phyloP scores from a whole-genome alignment of 2,329 filamentous ascomycete species.

The Arthrobotrys musiformis region DNA sequence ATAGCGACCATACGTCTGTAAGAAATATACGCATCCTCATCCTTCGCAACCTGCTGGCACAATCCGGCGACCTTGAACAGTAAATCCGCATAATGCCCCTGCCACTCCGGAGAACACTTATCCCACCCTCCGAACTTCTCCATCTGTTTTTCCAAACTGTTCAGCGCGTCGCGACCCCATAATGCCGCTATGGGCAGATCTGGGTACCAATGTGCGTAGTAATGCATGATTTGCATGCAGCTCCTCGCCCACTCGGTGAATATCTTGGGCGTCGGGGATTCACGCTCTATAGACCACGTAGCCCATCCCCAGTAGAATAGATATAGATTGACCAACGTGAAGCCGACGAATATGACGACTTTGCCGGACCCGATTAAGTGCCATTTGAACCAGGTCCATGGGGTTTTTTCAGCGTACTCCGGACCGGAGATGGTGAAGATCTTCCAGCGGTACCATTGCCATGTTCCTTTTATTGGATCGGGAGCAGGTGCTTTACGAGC shows the following conservation, averaged over 20 bases:
- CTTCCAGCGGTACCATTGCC: conserved; percentile 40
- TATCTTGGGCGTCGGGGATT: conserved; percentile 34
- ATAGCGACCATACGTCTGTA: conserved; percentile 46
- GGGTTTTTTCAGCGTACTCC: conserved; percentile 36
- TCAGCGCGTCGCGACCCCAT: conserved; percentile 15
- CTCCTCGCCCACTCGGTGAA: conserved; percentile 40
- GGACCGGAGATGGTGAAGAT: conserved; percentile 40
- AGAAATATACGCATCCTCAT: conserved; percentile 42
- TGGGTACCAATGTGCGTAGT: conserved; percentile 20
- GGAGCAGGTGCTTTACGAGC: conserved; percentile 37
- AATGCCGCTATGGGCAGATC: conserved; percentile 31
- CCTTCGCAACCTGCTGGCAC: conserved; percentile 21
- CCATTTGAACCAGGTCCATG: conserved; percentile 49
- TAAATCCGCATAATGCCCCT: conserved; percentile 29
- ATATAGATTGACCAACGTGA: conserved; percentile 33
- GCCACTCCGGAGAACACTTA: conserved; percentile 35
- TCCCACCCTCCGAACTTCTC: conserved; percentile 49
- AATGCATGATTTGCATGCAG: conserved; percentile 33
- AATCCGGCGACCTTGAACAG: conserved; percentile 33
- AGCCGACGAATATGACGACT: conserved; percentile 41
- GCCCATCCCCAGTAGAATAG: conserved; percentile 37
- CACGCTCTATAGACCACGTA: conserved; percentile 30
- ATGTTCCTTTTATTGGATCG: conserved; percentile 37
- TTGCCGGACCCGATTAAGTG: conserved; percentile 25
- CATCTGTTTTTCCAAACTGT: conserved; percentile 43